Percentiles rank a stretch among this genome's conserved stretches.
phyloP scores from a whole-genome alignment of 1,139 yeast genomes.

The Candida gigantensis region DNA sequence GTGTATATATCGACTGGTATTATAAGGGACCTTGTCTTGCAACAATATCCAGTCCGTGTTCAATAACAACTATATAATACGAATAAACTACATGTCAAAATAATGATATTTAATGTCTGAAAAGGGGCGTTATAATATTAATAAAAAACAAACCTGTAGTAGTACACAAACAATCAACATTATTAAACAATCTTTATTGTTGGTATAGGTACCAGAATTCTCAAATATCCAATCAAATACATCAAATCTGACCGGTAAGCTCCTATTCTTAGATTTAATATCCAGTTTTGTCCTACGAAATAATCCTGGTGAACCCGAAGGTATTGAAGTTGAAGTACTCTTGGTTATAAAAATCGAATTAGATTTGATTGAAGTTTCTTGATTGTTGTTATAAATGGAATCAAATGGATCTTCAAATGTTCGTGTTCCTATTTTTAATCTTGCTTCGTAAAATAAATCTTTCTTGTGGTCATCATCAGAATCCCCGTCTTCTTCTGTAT shows the following conservation, averaged over 20 bases:
- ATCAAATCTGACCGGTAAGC: constrained; percentile 6
- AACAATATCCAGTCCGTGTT: too few relatives aligned
- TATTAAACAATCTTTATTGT: neutral
- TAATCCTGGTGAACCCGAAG: neutral
- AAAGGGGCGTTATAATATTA: constrained; percentile 1
- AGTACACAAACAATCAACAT: neutral
- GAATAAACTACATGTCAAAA: too few relatives aligned
- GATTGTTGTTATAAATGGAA: neutral
- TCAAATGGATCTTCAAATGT: constrained; percentile 5
- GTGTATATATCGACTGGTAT: too few relatives aligned
- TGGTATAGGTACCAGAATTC: neutral
- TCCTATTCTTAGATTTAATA: neutral
- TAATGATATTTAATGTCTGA: too few relatives aligned
- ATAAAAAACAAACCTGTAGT: constrained; percentile 2
- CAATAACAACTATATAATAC: too few relatives aligned
- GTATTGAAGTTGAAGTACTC: neutral
- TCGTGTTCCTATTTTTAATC: neutral
- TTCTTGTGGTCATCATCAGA: neutral
- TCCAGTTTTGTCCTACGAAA: neutral
- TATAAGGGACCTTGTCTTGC: too few relatives aligned
- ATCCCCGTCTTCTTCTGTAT: neutral
- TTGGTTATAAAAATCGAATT: too few relatives aligned
- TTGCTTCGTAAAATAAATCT: neutral
- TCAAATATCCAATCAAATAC: constrained; percentile 9
- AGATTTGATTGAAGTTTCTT: too few relatives aligned